A percentile compares a stretch with the other conserved stretches of the same genome.
Evolutionary conservation across 495 filamentous ascomycete genomes (phyloP).

Genomic region (Xylaria nigripes): DNA sequence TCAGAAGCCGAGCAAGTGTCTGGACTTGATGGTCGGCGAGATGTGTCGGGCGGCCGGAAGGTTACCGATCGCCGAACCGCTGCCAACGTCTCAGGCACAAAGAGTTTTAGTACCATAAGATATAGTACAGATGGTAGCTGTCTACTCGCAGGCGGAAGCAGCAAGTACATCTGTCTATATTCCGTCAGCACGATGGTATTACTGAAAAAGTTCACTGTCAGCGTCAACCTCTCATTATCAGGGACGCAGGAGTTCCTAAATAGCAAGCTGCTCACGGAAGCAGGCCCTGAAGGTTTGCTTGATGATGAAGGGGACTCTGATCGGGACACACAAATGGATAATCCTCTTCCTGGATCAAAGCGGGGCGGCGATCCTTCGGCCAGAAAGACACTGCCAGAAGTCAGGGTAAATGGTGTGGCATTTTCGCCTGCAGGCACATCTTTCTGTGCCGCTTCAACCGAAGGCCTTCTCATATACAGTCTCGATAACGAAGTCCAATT

Average conservation of each 20-base stretch:
- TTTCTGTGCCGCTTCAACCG: slow-evolving; percentile 92
- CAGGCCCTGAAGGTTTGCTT: slow-evolving; percentile 71
- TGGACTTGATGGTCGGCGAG: slow-evolving; percentile 77
- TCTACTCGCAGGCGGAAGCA: slow-evolving; percentile 82
- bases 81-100: slow-evolving; percentile 80
- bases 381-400: slow-evolving; percentile 67
- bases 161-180: slow-evolving; percentile 96
- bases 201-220: slow-evolving; percentile 91
- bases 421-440: slow-evolving; percentile 83
- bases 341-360: slow-evolving; percentile 77
- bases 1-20: slow-evolving; percentile 74
- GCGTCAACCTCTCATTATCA: slow-evolving; percentile 84
- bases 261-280: slow-evolving; percentile 82
- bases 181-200: slow-evolving; percentile 80
- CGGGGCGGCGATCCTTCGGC: slow-evolving; percentile 70
- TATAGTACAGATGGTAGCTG: slow-evolving; percentile 91
- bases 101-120: slow-evolving; percentile 75
- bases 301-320: slow-evolving; percentile 88
- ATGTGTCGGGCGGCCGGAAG: slow-evolving; percentile 88
- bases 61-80: slow-evolving; percentile 79
- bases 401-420: slow-evolving; percentile 74
- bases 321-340: slow-evolving; percentile 73
- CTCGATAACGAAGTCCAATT: slow-evolving; percentile 74
- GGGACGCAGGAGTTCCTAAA: slow-evolving; percentile 96
- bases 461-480: slow-evolving; percentile 87